Conservation (phyloP, 768 basidiomycete species). For the Mycena olivaceomarginata region DNA sequence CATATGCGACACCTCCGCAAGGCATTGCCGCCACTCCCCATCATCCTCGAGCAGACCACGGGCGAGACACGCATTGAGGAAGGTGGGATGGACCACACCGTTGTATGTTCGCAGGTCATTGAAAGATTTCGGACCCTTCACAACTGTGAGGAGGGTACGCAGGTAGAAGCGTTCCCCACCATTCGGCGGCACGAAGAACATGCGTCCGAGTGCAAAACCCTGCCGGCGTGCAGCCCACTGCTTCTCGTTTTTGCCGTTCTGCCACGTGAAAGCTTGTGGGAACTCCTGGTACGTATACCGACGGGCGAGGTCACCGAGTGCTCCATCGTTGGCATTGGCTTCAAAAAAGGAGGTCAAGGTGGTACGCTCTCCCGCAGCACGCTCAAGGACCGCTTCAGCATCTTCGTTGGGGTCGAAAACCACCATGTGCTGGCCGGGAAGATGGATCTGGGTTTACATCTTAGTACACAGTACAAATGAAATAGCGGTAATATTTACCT, state of each 20-base stretch:
- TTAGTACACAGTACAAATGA: too few relatives aligned
- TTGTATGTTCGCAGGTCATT: background rate
- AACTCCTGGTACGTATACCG: background rate
- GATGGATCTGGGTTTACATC: too few relatives aligned
- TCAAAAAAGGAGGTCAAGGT: too few relatives aligned
- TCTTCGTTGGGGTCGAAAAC: too few relatives aligned
- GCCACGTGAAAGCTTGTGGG: background rate
- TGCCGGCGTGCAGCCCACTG: background rate
- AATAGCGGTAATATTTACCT: too few relatives aligned
- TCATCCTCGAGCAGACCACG: background rate
- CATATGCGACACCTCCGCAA: background rate
- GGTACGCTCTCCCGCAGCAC: too few relatives aligned
- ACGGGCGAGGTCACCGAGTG: background rate
- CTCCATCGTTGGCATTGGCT: background rate
- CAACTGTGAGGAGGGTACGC: background rate
- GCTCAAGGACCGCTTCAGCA: too few relatives aligned
- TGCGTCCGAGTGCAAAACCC: background rate
- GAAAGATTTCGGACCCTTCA: background rate
- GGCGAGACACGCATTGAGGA: background rate
- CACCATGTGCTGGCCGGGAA: too few relatives aligned
- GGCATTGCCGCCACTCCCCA: slow-evolving; percentile 1
- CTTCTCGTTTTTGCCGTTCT: background rate
- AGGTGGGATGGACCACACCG: background rate
- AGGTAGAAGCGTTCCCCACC: background rate
- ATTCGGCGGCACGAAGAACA: background rate